phyloP scores from a whole-genome alignment of 331 rosid species.

The Quercus lobata region DNA sequence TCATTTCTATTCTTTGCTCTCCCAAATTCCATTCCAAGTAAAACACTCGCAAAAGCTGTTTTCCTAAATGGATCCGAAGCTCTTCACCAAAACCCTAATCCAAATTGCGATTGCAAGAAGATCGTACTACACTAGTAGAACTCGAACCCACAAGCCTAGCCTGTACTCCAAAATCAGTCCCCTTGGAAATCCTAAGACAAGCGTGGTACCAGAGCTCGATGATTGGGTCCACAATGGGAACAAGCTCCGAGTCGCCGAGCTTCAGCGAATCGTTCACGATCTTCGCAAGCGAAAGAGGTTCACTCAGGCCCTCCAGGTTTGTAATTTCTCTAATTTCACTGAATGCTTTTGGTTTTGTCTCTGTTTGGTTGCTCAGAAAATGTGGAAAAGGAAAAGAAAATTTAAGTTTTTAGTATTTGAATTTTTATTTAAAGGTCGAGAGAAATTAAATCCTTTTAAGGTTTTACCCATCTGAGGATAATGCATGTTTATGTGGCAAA shows the following conservation, averaged over 20 bases:
- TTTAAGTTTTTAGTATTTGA: neutral
- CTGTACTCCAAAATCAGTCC: slow-evolving; percentile 68
- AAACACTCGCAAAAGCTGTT: neutral
- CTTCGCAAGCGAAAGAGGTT: slow-evolving; percentile 78
- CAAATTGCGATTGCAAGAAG: slow-evolving; percentile 27
- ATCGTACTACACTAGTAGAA: slow-evolving; percentile 48
- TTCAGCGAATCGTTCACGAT: slow-evolving; percentile 74
- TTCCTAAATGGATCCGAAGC: slow-evolving; percentile 44
- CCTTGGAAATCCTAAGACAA: slow-evolving; percentile 48
- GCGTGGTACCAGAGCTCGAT: slow-evolving; percentile 60
- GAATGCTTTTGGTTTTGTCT: neutral
- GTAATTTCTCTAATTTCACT: neutral
- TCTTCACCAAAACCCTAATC: slow-evolving; percentile 30
- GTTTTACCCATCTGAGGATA: neutral
- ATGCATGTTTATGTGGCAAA: neutral
- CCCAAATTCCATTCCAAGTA: neutral
- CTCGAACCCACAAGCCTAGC: slow-evolving; percentile 43
- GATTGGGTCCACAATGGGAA: slow-evolving; percentile 72
- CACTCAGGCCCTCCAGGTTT: slow-evolving; percentile 74
- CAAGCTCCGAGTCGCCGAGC: slow-evolving; percentile 59
- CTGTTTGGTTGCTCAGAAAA: slow-evolving; percentile 13
- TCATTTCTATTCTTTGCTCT: neutral
- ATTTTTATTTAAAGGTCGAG: neutral
- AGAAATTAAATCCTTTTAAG: neutral
- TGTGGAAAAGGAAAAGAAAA: neutral